phyloP scores from a whole-genome alignment of 805 yeast species.

The Peterozyma xylosa region DNA sequence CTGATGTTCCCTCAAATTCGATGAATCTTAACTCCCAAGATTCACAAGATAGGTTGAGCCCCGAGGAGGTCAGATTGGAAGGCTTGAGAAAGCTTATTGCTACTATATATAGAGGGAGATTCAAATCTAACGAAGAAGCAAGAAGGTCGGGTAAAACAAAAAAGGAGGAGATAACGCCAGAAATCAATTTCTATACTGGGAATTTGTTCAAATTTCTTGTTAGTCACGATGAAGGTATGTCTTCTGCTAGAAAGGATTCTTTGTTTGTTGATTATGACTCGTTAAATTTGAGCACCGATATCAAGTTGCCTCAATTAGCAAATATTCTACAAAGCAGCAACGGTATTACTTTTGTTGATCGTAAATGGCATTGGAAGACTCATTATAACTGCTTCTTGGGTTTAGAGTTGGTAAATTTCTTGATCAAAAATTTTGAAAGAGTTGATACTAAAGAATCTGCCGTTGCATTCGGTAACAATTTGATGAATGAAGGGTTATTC shows the following conservation, averaged over 20 bases:
- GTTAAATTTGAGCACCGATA: constrained; percentile 35
- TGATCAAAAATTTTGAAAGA: constrained; percentile 70
- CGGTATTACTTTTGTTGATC: constrained; percentile 63
- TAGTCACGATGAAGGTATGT: constrained; percentile 34
- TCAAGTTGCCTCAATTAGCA: constrained; percentile 48
- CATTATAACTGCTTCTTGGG: constrained; percentile 80
- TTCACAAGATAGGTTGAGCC: constrained; percentile 55
- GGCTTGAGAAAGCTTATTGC: constrained; percentile 69
- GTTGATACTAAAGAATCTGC: constrained; percentile 82
- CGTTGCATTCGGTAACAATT: constrained; percentile 63
- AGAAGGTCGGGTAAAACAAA: constrained; percentile 22
- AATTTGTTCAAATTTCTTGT: constrained; percentile 60
- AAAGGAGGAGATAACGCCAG: constrained; percentile 53
- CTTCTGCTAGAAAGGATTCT: constrained; percentile 24
- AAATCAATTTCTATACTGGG: constrained; percentile 83
- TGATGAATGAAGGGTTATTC: constrained; percentile 68
- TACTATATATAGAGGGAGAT: constrained; percentile 51
- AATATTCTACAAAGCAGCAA: constrained; percentile 56
- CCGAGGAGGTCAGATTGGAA: constrained; percentile 89
- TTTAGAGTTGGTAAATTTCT: constrained; percentile 79
- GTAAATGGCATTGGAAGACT: constrained; percentile 85
- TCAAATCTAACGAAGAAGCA: constrained; percentile 33
- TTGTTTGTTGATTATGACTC: constrained; percentile 20
- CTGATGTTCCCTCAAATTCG: constrained; percentile 55
- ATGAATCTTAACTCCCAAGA: constrained; percentile 28